Conservation (phyloP, 495 filamentous ascomycete species). For the Penicillium mononematosum region DNA sequence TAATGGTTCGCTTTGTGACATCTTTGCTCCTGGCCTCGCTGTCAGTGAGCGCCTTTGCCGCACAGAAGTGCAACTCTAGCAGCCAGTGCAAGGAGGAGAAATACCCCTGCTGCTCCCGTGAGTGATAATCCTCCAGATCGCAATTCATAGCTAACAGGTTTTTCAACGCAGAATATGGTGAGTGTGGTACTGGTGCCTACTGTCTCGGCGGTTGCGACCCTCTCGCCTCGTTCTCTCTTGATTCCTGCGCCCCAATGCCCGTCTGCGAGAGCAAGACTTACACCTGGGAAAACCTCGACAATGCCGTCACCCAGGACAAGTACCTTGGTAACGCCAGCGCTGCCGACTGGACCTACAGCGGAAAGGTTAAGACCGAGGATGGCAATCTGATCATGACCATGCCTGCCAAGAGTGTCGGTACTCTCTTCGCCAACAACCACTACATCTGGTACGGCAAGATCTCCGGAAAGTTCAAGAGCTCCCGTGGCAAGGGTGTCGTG, state of each 20-base stretch:
- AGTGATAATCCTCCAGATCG: conserved; percentile 38
- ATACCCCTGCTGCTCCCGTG: conserved; percentile 89
- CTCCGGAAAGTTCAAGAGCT: conserved; percentile 80
- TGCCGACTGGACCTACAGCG: conserved; percentile 86
- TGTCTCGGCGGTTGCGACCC: conserved; percentile 96
- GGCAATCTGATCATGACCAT: conserved; percentile 77
- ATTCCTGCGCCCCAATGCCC: conserved; percentile 84
- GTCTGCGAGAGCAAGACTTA: conserved; percentile 73
- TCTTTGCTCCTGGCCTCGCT: conserved; percentile 36
- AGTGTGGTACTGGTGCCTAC: conserved; percentile 91
- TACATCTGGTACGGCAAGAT: conserved; percentile 99
- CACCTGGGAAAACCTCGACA: conserved; percentile 61
- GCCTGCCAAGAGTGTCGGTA: conserved; percentile 75
- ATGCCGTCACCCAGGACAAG: conserved; percentile 20
- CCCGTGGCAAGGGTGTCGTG: conserved; percentile 81
- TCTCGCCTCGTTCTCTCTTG: conserved; percentile 71
- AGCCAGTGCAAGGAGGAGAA: conserved; percentile 67
- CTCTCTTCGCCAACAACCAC: conserved; percentile 80
- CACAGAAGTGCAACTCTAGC: conserved; percentile 51
- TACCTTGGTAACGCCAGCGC: conserved; percentile 71
- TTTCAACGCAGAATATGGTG: conserved; percentile 94
- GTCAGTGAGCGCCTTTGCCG: conserved; percentile 39
- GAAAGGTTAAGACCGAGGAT: conserved; percentile 61
- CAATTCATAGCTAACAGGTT: conserved; percentile 10
- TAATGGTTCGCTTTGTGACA: conserved; percentile 39